Evolutionary conservation across 306 rosid genomes (phyloP), one percentile per base, ranked within the genome.

Genomic region (Castanospermum australe): DNA sequence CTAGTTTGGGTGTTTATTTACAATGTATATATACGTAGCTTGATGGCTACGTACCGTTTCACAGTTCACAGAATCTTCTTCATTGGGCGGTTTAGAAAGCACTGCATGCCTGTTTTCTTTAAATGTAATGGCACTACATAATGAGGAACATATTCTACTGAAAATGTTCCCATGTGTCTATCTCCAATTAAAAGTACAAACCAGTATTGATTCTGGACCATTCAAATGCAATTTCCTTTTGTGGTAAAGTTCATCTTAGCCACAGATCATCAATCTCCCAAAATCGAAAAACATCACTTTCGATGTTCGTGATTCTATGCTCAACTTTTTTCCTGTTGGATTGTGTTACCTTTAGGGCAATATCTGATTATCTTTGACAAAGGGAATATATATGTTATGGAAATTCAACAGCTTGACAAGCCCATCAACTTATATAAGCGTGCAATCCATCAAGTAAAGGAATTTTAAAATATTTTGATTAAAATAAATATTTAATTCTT

Each of bases 101-200:
- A 8, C 15, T 45, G 2, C 25, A 25, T 67, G 25, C 25, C 35
- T 67, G 25, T 17, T 56, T 51, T 77, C 39, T 15, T 0, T 6
- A 54, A 5, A 21, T 60, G 71, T 59, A 11, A 30, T 36, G 32
- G 4, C 39, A 21, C 2, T 45, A 39, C 8, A 39, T 30, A 67
- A 41, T 74, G 5, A 20, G 39, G 85, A 63, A 86, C 67, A 62
- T 83, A 83, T 86, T 83, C 87, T 76, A 4, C 77, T 11, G 0
- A 67, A 45, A 71, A 33, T 64, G 33, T 68, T 54, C 70, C 48
- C 56, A 11, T n/a, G 8, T 15, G 2, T 57, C 62, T 2, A 13
- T 52, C 7, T 41, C 45, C 7, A 54, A 21, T 44, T 44, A 17
- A 54, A 22, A 54, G 32, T 8, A 8, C 20, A 54, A 54, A 3